A percentile compares a stretch with the other conserved stretches of the same genome.
Conservation (phyloP, 2,329 filamentous ascomycete species). For the Arthrobotrys musiformis region DNA sequence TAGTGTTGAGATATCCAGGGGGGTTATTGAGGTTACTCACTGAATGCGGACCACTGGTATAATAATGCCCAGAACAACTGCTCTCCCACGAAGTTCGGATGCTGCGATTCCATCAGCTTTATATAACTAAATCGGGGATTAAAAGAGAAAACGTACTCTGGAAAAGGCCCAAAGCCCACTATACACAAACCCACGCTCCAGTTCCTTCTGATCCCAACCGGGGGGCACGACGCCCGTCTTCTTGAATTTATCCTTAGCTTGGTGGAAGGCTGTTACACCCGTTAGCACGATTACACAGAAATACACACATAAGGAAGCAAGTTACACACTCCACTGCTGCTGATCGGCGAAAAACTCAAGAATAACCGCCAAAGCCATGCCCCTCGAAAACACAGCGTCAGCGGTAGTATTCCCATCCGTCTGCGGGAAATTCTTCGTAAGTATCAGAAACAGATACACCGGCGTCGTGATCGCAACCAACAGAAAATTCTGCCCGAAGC, state of each 20-base stretch:
- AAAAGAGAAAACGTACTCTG: slow-evolving; percentile 41
- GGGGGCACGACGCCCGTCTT: slow-evolving; percentile 70
- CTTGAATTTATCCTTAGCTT: slow-evolving; percentile 80
- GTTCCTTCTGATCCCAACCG: slow-evolving; percentile 75
- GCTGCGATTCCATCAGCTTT: slow-evolving; percentile 71
- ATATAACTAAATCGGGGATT: not conserved
- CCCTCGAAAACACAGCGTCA: slow-evolving; percentile 65
- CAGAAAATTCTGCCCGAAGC: slow-evolving; percentile 81
- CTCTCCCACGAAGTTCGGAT: slow-evolving; percentile 95
- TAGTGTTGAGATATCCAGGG: no score
- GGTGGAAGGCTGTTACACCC: slow-evolving; percentile 73
- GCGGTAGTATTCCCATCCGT: slow-evolving; percentile 61
- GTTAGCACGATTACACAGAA: slow-evolving; percentile 17
- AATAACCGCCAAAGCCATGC: slow-evolving; percentile 67
- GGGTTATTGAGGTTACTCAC: no score
- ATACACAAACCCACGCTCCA: slow-evolving; percentile 89
- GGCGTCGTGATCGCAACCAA: slow-evolving; percentile 82
- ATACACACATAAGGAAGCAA: not conserved
- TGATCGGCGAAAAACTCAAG: slow-evolving; percentile 86
- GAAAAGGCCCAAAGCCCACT: slow-evolving; percentile 87
- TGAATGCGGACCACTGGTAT: slow-evolving; percentile 86
- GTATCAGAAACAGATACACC: slow-evolving; percentile 82
- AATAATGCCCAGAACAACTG: slow-evolving; percentile 88
- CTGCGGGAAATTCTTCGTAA: slow-evolving; percentile 71
- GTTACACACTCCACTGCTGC: slow-evolving; percentile 80